Evolutionary conservation across 441 rosid species (phyloP), one percentile per base, ranked within the genome.

Genomic region (Codiaeum variegatum): DNA sequence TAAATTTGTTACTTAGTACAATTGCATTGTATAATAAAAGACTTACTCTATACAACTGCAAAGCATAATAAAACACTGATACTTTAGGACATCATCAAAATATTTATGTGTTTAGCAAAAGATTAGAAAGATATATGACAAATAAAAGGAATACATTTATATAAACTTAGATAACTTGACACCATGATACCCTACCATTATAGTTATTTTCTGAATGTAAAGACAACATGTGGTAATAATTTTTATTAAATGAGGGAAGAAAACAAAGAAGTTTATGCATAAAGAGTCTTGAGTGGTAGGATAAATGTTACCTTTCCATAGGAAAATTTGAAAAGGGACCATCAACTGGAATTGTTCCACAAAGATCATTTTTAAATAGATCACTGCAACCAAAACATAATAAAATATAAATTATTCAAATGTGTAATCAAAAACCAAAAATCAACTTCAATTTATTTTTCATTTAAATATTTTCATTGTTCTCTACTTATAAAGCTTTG

Each of bases 261-360:
- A 62, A 62, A 10, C 29, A n/a, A 62, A 23, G 18, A 62, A 62
- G 18, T n/a, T 59, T 7, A 59, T 16, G 38, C 58, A 9, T n/a
- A 11, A 5, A 5, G 38, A 23, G 26, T 10, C 51, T 5, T 10
- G 3, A 73, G 34, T 32, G 34, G n/a, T 19, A 8, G 52, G 32
- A 38, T 44, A 28, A 36, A 58, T 28, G n/a, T 11, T 79, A 90
- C 94, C 94, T 90, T 73, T 79, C 81, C 81, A 83, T 75, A 2
- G 88, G 78, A 70, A 88, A 90, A 65, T 77, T 86, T 40, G 76
- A 7, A 47, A 90, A 90, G 34, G 95, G 91, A 26, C 95, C 95
- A 76, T 88, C 92, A 11, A 85, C 91, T 1, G 92, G 95, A 73
- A 88, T 84, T 42, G 95, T 90, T 73, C 92, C 95, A n/a, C 92